Base-by-base conservation (phyloP, 2,329 filamentous ascomycete species). In the Tothia fuscella region DNA sequence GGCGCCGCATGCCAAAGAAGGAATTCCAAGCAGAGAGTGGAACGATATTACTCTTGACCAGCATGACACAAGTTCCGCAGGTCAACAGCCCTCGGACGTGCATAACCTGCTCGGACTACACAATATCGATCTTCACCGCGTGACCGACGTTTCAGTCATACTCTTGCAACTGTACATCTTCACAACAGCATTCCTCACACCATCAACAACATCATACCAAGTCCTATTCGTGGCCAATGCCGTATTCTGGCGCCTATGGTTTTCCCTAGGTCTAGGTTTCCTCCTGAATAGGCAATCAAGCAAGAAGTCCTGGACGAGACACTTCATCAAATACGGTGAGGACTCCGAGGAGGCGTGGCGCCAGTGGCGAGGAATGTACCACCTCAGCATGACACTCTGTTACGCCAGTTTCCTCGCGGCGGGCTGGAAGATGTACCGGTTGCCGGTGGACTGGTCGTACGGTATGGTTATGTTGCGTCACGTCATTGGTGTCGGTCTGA, bases 261-360 rank as follows among this genome's bases (percentile, higher is more conserved):
- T 91, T 58, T 84, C 83, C 9, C 63, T 91, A 42, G 91, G 91
- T 19, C 74, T 98, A 20, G 91, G 89, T 33, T 72, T 84, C 51
- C 78, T 96, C 46, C 73, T 98, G 36, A 78, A 85, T 52, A 72
- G 76, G 42, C 91, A 98, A 61, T 95, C 89, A 16, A 80, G 81
- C 54, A 77, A 80, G 62, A 96, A 96, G 66, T 78, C 82, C 60
- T 96, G 91, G 86, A 96, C 89, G 13, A 78, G 91, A 20, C 91
- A 98, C 65, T 98, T 96, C 57, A 75, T 98, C 63, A 98, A 98
- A 60, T 95, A 82, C 54, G 91, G 91, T 47, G 91, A 96, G 59
- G 87, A 75, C 47, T 80, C 80, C 3, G 80, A 82, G 47, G 91
- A 96, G 62, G 89, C 89, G 3, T 98, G 91, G 91, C 79, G 82